Percentiles rank a stretch among this genome's conserved stretches.
phyloP scores from a whole-genome alignment of 345 rosid species.

The Kernera saxatilis region DNA sequence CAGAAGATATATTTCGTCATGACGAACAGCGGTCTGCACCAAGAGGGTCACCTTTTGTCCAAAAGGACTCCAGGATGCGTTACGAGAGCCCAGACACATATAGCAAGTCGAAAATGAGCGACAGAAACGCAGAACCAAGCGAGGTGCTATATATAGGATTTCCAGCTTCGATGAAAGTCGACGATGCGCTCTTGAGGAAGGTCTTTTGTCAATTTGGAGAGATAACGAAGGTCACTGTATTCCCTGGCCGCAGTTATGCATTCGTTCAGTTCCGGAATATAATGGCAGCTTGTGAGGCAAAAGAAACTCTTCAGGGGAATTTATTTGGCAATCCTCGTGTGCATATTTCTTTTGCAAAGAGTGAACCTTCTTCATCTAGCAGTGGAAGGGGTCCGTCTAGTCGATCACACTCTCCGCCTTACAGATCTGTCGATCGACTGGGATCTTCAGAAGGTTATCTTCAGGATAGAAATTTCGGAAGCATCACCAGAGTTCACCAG shows the following conservation, averaged over 20 bases:
- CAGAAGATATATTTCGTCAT: constrained; percentile 52
- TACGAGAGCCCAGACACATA: constrained; percentile 56
- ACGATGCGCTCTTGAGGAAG: constrained; percentile 66
- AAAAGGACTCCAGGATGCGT: constrained; percentile 57
- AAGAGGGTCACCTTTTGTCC: constrained; percentile 60
- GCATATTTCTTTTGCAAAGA: constrained; percentile 87
- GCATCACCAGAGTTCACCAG: constrained; percentile 31
- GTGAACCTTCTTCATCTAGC: constrained; percentile 59
- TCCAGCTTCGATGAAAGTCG: constrained; percentile 76
- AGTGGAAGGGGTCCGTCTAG: constrained; percentile 45
- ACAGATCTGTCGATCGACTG: constrained; percentile 40
- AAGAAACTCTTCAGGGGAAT: constrained; percentile 92
- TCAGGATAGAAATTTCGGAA: constrained; percentile 42
- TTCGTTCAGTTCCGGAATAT: constrained; percentile 68
- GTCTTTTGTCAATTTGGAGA: constrained; percentile 91
- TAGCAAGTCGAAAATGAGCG: constrained; percentile 52
- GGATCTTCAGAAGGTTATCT: constrained; percentile 51
- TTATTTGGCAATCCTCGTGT: constrained; percentile 95
- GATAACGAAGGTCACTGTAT: constrained; percentile 67
- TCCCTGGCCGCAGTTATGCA: constrained; percentile 98
- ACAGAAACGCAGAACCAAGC: constrained; percentile 72
- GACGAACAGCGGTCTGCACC: constrained; percentile 46
- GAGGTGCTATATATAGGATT: constrained; percentile 94
- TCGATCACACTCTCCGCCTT: constrained; percentile 54
- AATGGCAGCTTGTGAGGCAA: constrained; percentile 73